Evolutionary conservation across 2,329 filamentous ascomycete genomes (phyloP).

Genomic region (Gremmenia infestans): DNA sequence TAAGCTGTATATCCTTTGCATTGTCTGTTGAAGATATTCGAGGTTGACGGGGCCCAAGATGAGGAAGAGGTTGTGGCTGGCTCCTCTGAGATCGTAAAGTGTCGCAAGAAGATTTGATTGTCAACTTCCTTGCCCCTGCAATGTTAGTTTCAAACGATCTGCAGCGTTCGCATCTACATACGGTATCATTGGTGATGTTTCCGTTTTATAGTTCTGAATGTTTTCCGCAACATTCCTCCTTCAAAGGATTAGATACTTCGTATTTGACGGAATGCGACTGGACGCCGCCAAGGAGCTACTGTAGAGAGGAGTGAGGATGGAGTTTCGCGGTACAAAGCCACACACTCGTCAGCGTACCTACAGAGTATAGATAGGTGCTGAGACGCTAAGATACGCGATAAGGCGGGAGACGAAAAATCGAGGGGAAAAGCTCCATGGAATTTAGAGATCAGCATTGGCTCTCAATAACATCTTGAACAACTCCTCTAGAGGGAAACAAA

Average conservation of each 20-base stretch:
- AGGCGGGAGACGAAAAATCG: conserved; percentile 11
- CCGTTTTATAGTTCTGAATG: not conserved
- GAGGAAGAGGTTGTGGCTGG: conserved; percentile 11
- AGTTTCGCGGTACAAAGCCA: not conserved
- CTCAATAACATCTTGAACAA: not conserved
- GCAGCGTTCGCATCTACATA: conserved; percentile 7
- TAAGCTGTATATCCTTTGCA: conserved; percentile 20
- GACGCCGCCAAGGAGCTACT: not conserved
- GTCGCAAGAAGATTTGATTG: conserved; percentile 14
- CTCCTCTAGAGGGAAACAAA: not conserved
- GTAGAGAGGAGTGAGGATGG: not conserved
- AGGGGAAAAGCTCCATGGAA: conserved; percentile 4
- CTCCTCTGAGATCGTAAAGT: conserved; percentile 3
- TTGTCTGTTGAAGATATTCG: conserved; percentile 19
- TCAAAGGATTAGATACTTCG: not conserved
- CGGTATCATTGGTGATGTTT: conserved; percentile 3
- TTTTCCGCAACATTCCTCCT: not conserved
- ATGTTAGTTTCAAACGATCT: conserved; percentile 13
- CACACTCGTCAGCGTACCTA: no score
- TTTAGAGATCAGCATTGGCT: not conserved
- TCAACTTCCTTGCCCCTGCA: conserved; percentile 5
- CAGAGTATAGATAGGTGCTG: no score
- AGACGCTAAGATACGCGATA: not conserved
- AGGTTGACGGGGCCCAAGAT: not conserved
- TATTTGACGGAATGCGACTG: not conserved